These are phyloP conservation scores for Chalciporus piperatus DNA, from an alignment of 768 basidiomycete genomes.

Conservation along the genomic window DNA sequence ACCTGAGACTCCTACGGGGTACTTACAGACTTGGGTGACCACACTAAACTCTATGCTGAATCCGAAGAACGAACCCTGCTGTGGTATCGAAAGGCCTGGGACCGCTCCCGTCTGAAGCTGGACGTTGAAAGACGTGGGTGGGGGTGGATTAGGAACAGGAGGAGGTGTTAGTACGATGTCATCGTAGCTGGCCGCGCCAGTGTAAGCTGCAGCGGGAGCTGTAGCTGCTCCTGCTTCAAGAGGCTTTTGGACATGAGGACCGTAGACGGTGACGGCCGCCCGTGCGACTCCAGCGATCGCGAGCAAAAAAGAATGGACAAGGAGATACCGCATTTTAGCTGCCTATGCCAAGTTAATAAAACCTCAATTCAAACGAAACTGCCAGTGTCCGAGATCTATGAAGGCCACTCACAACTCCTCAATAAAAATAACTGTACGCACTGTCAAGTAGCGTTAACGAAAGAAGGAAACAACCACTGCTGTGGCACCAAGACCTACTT, in stretches of 20 bases:
- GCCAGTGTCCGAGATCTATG: not conserved
- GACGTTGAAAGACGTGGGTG: conserved; percentile 43
- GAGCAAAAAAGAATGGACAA: conserved; percentile 25
- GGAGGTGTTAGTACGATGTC: conserved; percentile 49
- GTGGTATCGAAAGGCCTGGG: conserved; percentile 38
- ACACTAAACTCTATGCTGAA: conserved; percentile 48
- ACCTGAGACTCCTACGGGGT: conserved; percentile 26
- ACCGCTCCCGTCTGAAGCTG: conserved; percentile 34
- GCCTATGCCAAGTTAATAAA: not conserved
- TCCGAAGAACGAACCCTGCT: conserved; percentile 61
- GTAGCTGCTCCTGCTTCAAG: conserved; percentile 30
- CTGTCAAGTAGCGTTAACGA: too few species aligned
- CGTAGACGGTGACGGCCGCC: conserved; percentile 21
- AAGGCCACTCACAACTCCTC: conserved; percentile 17
- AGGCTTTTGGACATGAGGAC: conserved; percentile 24
- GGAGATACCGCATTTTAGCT: conserved; percentile 15
- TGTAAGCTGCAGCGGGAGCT: conserved; percentile 42
- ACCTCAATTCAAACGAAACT: too few species aligned
- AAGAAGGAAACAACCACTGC: too few species aligned
- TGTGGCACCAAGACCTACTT: too few species aligned
- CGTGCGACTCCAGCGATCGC: conserved; percentile 1
- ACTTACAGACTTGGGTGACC: conserved; percentile 45
- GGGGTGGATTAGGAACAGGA: conserved; percentile 43
- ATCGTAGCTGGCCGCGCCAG: conserved; percentile 51
- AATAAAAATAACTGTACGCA: not conserved